Conservation (phyloP, 768 basidiomycete species). For the Trametes gibbosa region DNA sequence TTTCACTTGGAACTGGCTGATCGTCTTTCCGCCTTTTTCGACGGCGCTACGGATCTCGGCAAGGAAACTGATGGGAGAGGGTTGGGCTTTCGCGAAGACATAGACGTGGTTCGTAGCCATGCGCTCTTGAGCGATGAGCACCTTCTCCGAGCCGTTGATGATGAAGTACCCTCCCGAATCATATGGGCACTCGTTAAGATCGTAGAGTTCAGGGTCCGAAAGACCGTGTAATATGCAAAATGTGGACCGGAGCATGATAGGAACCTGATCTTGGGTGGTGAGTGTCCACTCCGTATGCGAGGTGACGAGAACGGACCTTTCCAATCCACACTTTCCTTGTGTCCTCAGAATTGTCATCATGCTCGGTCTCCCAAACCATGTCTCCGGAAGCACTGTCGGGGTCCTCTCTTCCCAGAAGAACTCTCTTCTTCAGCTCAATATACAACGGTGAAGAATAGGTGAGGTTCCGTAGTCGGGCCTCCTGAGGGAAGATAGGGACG, state of each 20-base stretch:
- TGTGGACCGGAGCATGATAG: constrained; percentile 94
- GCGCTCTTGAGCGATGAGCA: constrained; percentile 98
- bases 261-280: constrained; percentile 54
- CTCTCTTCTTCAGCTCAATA: constrained; percentile 90
- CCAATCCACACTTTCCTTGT: constrained; percentile 91
- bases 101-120: constrained; percentile 99
- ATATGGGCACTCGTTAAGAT: constrained; percentile 96
- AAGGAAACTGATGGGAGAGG: constrained; percentile 92
- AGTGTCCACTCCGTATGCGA: no score
- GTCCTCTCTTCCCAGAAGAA: constrained; percentile 77
- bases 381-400: constrained; percentile 79
- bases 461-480: constrained; percentile 89
- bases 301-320: constrained; percentile 54
- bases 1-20: constrained; percentile 96
- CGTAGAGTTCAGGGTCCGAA: constrained; percentile 77
- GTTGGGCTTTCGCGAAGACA: constrained; percentile 96
- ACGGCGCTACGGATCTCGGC: constrained; percentile 97
- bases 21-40: constrained; percentile 97
- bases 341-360: constrained; percentile 60
- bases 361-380: constrained; percentile 71
- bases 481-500: constrained; percentile 93
- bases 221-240: constrained; percentile 90
- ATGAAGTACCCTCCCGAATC: constrained; percentile 99
- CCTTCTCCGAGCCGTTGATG: constrained; percentile 99
- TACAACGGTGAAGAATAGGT: constrained; percentile 96